phyloP scores from a whole-genome alignment of 164 flowering plant species.

The Hamamelis virginiana region DNA sequence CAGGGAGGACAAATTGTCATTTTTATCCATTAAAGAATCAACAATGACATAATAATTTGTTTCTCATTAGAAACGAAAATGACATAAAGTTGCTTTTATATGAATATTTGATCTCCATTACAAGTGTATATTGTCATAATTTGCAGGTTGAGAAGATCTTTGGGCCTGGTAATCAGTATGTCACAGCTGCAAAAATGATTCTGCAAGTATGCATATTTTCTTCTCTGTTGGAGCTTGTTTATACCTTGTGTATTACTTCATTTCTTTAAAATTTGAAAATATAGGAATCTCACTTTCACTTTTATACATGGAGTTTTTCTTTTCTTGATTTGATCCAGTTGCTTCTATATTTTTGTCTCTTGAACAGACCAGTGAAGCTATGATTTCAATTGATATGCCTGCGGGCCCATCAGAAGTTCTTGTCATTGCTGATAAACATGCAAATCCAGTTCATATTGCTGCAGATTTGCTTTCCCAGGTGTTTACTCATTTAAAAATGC shows the following conservation, averaged over 20 bases:
- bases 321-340: neutral
- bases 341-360: neutral
- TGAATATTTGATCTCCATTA: neutral
- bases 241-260: neutral
- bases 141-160: conserved; percentile 90
- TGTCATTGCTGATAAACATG: conserved; percentile 90
- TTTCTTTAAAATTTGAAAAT: neutral
- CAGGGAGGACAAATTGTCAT: no score
- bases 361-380: conserved; percentile 93
- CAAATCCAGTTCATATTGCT: conserved; percentile 87
- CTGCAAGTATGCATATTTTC: conserved; percentile 61
- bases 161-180: conserved; percentile 99
- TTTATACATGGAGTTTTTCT: neutral
- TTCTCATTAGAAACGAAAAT: no score
- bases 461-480: conserved; percentile 97
- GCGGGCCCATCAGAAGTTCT: conserved; percentile 99
- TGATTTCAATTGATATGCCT: conserved; percentile 99
- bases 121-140: neutral
- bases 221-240: neutral
- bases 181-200: conserved; percentile 99
- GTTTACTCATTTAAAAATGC: conserved; percentile 8
- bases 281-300: neutral
- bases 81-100: no score
- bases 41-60: no score
- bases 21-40: no score